phyloP scores from a whole-genome alignment of 495 filamentous ascomycete species.

The Cercophora scortea region DNA sequence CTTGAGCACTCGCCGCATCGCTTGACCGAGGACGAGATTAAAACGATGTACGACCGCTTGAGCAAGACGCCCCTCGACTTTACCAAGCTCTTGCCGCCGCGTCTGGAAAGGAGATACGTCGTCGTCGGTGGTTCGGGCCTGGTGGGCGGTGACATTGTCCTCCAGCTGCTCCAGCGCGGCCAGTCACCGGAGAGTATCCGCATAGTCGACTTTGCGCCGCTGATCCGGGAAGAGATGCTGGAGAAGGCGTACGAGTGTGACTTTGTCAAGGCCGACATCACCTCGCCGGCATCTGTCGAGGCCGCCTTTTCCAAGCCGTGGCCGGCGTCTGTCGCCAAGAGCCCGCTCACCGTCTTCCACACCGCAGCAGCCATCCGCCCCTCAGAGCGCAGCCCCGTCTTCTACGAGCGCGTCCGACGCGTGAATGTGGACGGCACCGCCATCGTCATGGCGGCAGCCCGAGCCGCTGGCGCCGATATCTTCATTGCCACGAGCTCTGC shows the following conservation, averaged over 20 bases:
- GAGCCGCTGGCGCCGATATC: constrained; percentile 38
- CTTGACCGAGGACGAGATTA: constrained; percentile 46
- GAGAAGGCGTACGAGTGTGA: constrained; percentile 30
- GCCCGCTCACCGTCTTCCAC: constrained; percentile 51
- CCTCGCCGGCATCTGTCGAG: constrained; percentile 33
- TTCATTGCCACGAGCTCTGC: constrained; percentile 55
- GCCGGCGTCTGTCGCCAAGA: constrained; percentile 32
- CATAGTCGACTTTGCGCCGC: constrained; percentile 42
- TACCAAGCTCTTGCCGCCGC: constrained; percentile 41
- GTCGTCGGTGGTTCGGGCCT: constrained; percentile 53
- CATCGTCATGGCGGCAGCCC: constrained; percentile 47
- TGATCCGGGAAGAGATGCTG: constrained; percentile 31
- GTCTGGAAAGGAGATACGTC: constrained; percentile 47
- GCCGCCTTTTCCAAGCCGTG: constrained; percentile 46
- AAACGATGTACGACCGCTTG: constrained; percentile 38
- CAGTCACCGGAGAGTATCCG: constrained; percentile 46
- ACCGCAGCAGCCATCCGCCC: constrained; percentile 47
- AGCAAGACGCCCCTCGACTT: constrained; percentile 39
- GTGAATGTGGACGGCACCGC: constrained; percentile 53
- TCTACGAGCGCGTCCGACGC: constrained; percentile 38
- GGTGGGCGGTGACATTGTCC: constrained; percentile 49
- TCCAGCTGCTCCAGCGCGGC: constrained; percentile 47
- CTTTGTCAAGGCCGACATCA: constrained; percentile 47
- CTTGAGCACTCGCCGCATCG: constrained; percentile 34
- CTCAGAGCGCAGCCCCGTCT: constrained; percentile 36